Conservation (phyloP, 352 stramenopile species). For the Phytophthora crassamura region DNA sequence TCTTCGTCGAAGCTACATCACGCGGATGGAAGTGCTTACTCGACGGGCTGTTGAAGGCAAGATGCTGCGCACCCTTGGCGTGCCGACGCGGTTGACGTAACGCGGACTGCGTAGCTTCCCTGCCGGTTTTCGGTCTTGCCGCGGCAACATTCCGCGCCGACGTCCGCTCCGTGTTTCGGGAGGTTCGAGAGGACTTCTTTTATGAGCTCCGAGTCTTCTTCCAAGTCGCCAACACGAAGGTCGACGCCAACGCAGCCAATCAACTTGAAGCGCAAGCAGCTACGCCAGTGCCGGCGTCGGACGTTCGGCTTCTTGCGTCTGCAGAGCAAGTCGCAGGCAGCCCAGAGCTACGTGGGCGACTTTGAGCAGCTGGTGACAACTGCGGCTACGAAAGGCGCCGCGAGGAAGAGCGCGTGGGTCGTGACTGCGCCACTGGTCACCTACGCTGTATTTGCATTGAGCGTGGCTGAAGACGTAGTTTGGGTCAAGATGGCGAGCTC, state of each 20-base stretch:
- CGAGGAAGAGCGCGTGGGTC: slow-evolving; percentile 42
- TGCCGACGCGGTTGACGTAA: slow-evolving; percentile 64
- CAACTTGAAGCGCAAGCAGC: slow-evolving; percentile 19
- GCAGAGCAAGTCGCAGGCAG: slow-evolving; percentile 52
- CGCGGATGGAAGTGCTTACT: slow-evolving; percentile 76
- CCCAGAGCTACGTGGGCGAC: slow-evolving; percentile 63
- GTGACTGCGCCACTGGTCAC: slow-evolving; percentile 72
- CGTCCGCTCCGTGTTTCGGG: slow-evolving; percentile 59
- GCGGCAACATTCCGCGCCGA: slow-evolving; percentile 77
- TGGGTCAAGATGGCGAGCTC: slow-evolving; percentile 80
- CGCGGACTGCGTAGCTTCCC: slow-evolving; percentile 64
- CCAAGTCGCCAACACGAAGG: slow-evolving; percentile 58
- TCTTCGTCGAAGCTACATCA: slow-evolving; percentile 74
- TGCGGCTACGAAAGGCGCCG: slow-evolving; percentile 49
- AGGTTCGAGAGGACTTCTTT: slow-evolving; percentile 81
- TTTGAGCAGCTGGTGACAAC: slow-evolving; percentile 66
- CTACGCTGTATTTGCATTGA: slow-evolving; percentile 75
- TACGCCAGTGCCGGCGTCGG: slow-evolving; percentile 1
- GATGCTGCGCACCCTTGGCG: slow-evolving; percentile 61
- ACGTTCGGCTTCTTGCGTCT: slow-evolving; percentile 32
- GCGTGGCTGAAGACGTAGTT: slow-evolving; percentile 64
- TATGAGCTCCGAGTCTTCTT: slow-evolving; percentile 69
- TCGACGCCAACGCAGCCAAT: slow-evolving; percentile 45
- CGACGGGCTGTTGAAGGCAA: slow-evolving; percentile 71
- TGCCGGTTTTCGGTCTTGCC: slow-evolving; percentile 79